Percentiles rank a stretch among this genome's conserved stretches.
These are phyloP conservation scores for Lathyrus aphaca DNA, from an alignment of 306 rosid species.

Conservation along the genomic window DNA sequence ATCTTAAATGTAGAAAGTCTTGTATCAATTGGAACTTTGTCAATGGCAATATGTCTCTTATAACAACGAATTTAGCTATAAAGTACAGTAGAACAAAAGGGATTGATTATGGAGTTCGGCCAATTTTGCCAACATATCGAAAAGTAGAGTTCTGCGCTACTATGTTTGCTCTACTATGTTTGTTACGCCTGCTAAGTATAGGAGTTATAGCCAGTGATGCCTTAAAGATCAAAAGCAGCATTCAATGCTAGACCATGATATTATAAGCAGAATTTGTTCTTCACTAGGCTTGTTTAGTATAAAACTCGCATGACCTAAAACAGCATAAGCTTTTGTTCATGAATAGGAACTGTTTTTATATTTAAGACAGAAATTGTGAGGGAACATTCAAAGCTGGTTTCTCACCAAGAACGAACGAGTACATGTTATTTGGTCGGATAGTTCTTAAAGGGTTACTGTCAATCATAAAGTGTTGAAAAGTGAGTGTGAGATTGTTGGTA, in stretches of 20 bases:
- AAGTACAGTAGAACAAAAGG: background rate
- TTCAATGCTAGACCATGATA: background rate
- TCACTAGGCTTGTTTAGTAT: background rate
- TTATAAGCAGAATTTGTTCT: background rate
- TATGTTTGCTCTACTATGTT: background rate
- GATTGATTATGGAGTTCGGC: background rate
- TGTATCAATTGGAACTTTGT: background rate
- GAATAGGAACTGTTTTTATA: background rate
- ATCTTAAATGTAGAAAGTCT: background rate
- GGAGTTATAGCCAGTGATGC: background rate
- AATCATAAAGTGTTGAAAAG: background rate
- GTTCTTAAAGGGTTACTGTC: background rate
- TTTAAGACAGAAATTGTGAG: background rate
- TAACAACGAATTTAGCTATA: no score
- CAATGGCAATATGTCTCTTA: no score
- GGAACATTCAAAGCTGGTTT: background rate
- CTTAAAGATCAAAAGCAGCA: background rate
- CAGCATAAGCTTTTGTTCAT: background rate
- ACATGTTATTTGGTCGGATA: background rate
- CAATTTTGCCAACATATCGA: background rate
- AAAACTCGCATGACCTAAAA: background rate
- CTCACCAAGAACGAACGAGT: background rate
- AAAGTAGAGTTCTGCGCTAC: background rate
- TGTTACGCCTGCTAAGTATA: background rate
- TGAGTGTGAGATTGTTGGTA: background rate